Percentiles rank a stretch among this genome's conserved stretches.
These are phyloP conservation scores for Sanghuangporus weigelae DNA, from an alignment of 1,284 basidiomycete genomes.

Conservation along the genomic window DNA sequence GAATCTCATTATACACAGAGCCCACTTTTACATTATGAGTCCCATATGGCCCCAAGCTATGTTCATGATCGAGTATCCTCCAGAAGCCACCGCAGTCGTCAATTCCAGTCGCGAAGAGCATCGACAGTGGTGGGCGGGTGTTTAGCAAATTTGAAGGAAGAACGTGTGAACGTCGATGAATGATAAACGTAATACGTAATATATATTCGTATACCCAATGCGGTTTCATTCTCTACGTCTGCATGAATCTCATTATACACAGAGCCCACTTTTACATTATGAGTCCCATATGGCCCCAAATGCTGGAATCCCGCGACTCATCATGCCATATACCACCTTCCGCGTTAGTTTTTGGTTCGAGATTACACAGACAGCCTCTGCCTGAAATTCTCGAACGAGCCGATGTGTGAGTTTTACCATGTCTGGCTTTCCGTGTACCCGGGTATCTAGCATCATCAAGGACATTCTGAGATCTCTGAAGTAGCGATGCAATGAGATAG, in stretches of 20 bases:
- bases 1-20: background rate
- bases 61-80: background rate
- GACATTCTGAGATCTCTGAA: background rate
- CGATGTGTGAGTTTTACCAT: constrained; percentile 56
- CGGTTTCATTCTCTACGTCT: background rate
- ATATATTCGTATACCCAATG: background rate
- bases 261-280: constrained; percentile 17
- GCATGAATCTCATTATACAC: background rate
- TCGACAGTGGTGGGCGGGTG: background rate
- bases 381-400: constrained; percentile 52
- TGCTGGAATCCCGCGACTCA: constrained; percentile 53
- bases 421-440: constrained; percentile 53
- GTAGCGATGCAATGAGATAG: background rate
- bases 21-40: background rate
- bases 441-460: constrained; percentile 41
- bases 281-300: constrained; percentile 58
- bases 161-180: background rate
- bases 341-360: constrained; percentile 57
- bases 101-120: background rate
- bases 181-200: background rate
- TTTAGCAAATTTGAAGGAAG: background rate
- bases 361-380: constrained; percentile 57
- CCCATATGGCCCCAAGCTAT: background rate
- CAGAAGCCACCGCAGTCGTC: background rate
- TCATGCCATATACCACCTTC: constrained; percentile 57